A percentile compares a stretch with the other conserved stretches of the same genome.
Conservation (phyloP, 441 rosid genomes). For the Corymbia citriodora region DNA sequence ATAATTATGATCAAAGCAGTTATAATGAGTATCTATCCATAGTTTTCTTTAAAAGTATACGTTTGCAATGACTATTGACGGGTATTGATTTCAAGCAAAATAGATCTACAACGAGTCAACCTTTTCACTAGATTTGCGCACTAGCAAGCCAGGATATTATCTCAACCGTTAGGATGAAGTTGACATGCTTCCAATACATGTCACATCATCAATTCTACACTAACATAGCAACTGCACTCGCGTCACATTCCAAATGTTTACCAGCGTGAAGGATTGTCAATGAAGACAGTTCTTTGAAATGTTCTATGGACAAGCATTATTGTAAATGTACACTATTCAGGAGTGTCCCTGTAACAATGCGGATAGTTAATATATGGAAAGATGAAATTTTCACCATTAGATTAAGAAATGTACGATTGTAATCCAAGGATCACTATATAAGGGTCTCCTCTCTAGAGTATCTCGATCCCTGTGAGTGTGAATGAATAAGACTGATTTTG, state of each 20-base stretch:
- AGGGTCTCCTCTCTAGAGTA: neutral
- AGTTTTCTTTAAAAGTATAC: neutral
- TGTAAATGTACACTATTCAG: neutral
- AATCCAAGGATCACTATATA: neutral
- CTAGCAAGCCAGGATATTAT: neutral
- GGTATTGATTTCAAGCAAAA: neutral
- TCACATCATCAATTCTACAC: neutral
- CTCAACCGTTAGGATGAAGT: neutral
- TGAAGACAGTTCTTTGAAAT: no score
- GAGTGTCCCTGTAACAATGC: neutral
- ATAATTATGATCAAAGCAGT: neutral
- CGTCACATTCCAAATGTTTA: no score
- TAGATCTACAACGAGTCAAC: neutral
- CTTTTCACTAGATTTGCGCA: neutral
- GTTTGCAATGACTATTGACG: neutral
- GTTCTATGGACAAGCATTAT: neutral
- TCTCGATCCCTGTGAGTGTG: neutral
- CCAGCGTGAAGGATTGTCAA: no score
- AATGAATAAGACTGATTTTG: neutral
- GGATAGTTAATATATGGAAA: neutral
- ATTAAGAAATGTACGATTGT: neutral
- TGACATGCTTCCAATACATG: neutral
- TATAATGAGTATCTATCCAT: neutral
- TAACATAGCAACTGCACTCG: neutral
- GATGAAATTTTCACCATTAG: neutral